Evolutionary conservation across 768 basidiomycete species (phyloP).

Genomic region (Mycena galericulata): DNA sequence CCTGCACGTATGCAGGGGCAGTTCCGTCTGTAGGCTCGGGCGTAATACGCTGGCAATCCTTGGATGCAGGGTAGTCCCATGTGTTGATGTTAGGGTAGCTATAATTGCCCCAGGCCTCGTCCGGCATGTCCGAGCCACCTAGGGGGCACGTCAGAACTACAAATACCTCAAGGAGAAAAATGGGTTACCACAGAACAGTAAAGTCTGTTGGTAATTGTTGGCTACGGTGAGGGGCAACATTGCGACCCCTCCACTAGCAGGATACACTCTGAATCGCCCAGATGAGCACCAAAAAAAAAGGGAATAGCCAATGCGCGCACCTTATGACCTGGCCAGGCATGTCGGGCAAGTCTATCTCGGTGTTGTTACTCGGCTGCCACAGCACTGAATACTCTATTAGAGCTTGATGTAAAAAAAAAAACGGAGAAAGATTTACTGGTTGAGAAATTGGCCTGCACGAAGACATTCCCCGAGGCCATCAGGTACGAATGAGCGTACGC

Average conservation of each 20-base stretch:
- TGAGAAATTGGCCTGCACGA: conserved; percentile 86
- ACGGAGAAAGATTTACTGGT: conserved; percentile 66
- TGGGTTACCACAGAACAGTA: conserved; percentile 83
- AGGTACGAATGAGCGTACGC: conserved; percentile 81
- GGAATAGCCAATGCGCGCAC: too few relatives aligned
- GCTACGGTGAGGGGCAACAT: conserved; percentile 93
- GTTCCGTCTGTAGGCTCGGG: conserved; percentile 85
- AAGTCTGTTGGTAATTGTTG: conserved; percentile 87
- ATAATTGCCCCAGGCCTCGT: conserved; percentile 81
- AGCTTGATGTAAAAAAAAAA: conserved; percentile 13
- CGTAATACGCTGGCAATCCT: conserved; percentile 85
- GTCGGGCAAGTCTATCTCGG: conserved; percentile 71
- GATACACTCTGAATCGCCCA: conserved; percentile 58
- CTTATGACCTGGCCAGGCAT: conserved; percentile 77
- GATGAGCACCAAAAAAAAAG: too few relatives aligned
- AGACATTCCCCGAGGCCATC: conserved; percentile 80
- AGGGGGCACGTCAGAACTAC: too few relatives aligned
- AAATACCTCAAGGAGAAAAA: too few relatives aligned
- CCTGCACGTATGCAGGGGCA: conserved; percentile 68
- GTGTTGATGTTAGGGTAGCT: conserved; percentile 78
- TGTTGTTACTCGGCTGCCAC: conserved; percentile 67
- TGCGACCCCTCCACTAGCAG: conserved; percentile 70
- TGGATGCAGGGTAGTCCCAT: conserved; percentile 75
- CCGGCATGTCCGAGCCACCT: conserved; percentile 63
- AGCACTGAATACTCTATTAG: conserved; percentile 45